A percentile compares a stretch with the other conserved stretches of the same genome.
Evolutionary conservation across 2,329 filamentous ascomycete species (phyloP).

Genomic region (Arthrobotrys sinensis): DNA sequence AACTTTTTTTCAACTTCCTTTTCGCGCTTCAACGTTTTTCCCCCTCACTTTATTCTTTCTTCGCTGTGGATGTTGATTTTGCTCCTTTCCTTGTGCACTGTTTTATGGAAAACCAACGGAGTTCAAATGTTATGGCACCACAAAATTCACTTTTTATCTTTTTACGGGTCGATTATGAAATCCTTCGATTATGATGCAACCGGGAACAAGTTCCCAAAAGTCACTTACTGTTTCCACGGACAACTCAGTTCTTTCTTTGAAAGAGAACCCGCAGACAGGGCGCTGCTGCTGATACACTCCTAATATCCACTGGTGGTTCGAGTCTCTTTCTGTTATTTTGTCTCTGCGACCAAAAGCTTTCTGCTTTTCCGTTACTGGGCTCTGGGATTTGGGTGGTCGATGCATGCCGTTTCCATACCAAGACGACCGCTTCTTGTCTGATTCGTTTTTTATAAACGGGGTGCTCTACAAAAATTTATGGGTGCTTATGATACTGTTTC

Average conservation of each 20-base stretch:
- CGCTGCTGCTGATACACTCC: constrained; percentile 58
- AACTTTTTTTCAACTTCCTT: neutral
- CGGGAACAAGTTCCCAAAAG: constrained; percentile 53
- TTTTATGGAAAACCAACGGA: constrained; percentile 58
- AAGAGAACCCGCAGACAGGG: constrained; percentile 57
- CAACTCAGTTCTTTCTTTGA: constrained; percentile 53
- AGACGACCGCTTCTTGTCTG: constrained; percentile 58
- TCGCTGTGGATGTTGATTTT: constrained; percentile 59
- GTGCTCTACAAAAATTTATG: constrained; percentile 57
- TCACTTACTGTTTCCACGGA: constrained; percentile 54
- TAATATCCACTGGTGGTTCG: constrained; percentile 61
- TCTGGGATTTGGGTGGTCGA: constrained; percentile 53
- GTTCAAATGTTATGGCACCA: constrained; percentile 61
- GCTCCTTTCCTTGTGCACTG: constrained; percentile 57
- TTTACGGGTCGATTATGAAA: constrained; percentile 60
- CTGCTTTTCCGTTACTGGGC: constrained; percentile 46
- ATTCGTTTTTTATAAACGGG: constrained; percentile 56
- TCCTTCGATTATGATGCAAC: constrained; percentile 61
- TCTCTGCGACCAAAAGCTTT: constrained; percentile 51
- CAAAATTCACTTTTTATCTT: constrained; percentile 51
- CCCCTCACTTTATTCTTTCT: constrained; percentile 32
- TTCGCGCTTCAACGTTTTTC: constrained; percentile 28
- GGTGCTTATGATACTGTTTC: constrained; percentile 57
- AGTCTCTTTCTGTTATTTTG: constrained; percentile 57
- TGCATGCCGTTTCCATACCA: constrained; percentile 55